Evolutionary conservation across 1,284 basidiomycete genomes (phyloP).

Genomic region (Leccinum pachyderme): DNA sequence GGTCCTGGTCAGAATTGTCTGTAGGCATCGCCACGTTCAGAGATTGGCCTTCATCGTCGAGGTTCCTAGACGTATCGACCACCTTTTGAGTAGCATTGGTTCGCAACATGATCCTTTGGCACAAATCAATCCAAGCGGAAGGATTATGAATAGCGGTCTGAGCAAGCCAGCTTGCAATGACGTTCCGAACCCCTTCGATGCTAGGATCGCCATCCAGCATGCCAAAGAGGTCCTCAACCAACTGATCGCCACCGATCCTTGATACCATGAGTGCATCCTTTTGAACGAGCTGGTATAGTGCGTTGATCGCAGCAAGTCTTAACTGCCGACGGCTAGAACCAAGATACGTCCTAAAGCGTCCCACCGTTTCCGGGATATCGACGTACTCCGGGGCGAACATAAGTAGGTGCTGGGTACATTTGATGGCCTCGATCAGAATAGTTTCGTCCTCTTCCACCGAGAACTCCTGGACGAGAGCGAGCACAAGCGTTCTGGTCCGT

Average conservation of each 20-base stretch:
- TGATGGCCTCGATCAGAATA: conserved; percentile 90
- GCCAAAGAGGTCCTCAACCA: conserved; percentile 93
- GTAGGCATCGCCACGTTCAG: conserved; percentile 58
- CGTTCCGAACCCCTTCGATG: conserved; percentile 91
- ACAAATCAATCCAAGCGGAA: conserved; percentile 97
- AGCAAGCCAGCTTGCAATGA: conserved; percentile 93
- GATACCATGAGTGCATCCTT: conserved; percentile 92
- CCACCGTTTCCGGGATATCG: conserved; percentile 75
- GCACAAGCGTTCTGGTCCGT: conserved; percentile 77
- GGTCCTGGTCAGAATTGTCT: conserved; percentile 34
- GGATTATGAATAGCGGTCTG: conserved; percentile 94
- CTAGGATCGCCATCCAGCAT: conserved; percentile 93
- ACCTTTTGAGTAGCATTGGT: conserved; percentile 81
- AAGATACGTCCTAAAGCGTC: conserved; percentile 73
- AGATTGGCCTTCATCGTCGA: conserved; percentile 93
- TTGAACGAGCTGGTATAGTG: conserved; percentile 96
- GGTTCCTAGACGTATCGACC: conserved; percentile 58
- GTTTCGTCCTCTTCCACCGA: conserved; percentile 85
- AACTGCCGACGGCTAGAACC: conserved; percentile 78
- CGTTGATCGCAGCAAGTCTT: conserved; percentile 93
- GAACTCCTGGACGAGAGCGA: conserved; percentile 87
- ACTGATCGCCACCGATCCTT: conserved; percentile 86
- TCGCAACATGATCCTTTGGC: conserved; percentile 93
- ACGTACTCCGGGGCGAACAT: conserved; percentile 91
- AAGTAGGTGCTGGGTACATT: conserved; percentile 93